Evolutionary conservation across 306 rosid genomes (phyloP).

Genomic region (Cyclanthera cordifolia): DNA sequence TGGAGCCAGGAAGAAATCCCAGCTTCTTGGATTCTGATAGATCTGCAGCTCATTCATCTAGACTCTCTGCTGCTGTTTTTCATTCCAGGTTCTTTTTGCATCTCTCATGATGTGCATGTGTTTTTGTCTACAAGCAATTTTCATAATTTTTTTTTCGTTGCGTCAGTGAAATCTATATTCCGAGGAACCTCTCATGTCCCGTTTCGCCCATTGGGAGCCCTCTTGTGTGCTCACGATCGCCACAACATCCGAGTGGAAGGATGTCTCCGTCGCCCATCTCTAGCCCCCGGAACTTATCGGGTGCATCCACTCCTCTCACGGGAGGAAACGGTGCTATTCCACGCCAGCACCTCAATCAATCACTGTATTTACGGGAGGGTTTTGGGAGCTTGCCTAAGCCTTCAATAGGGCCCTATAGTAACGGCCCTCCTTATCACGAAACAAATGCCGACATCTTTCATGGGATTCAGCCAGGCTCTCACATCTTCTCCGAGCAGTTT

Average conservation of each 20-base stretch:
- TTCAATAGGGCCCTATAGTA: constrained; percentile 24
- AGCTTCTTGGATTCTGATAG: constrained; percentile 34
- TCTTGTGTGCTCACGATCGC: constrained; percentile 24
- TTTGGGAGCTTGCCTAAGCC: constrained; percentile 29
- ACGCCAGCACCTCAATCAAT: constrained; percentile 32
- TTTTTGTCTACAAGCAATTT: background rate
- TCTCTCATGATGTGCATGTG: constrained; percentile 1
- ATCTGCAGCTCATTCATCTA: constrained; percentile 27
- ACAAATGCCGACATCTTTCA: constrained; percentile 29
- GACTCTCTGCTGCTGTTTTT: constrained; percentile 31
- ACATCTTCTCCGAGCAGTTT: constrained; percentile 28
- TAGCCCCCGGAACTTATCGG: constrained; percentile 28
- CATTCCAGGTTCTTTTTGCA: constrained; percentile 37
- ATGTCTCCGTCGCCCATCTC: constrained; percentile 38
- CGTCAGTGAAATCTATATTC: constrained; percentile 22
- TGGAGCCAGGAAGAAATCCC: constrained; percentile 32
- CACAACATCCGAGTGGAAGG: constrained; percentile 31
- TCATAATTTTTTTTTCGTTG: background rate
- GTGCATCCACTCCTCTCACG: constrained; percentile 35
- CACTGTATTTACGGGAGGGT: constrained; percentile 33
- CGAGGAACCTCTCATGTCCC: constrained; percentile 31
- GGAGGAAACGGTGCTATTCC: constrained; percentile 27
- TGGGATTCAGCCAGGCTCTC: constrained; percentile 33
- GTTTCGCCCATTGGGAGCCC: constrained; percentile 37
- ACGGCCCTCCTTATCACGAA: constrained; percentile 28